Percentiles rank a stretch among this genome's conserved stretches.
phyloP scores from a whole-genome alignment of 345 rosid species.

The Eucalyptus pauciflora region DNA sequence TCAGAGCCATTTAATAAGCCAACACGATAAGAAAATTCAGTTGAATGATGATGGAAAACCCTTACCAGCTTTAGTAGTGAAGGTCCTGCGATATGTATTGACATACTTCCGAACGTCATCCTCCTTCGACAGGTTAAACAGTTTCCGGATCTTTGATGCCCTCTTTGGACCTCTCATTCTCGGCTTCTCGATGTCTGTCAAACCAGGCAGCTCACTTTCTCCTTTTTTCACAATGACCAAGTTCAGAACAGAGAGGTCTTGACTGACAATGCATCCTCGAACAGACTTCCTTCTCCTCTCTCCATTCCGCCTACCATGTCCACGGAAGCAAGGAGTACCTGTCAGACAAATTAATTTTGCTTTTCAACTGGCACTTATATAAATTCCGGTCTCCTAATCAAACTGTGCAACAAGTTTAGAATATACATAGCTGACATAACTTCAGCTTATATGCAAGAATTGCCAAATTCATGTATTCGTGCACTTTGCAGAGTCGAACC shows the following conservation, averaged over 20 bases:
- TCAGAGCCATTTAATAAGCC: not conserved
- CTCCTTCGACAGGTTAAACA: conserved; percentile 79
- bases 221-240: conserved; percentile 89
- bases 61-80: conserved; percentile 62
- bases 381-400: not conserved
- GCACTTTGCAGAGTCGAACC: not conserved
- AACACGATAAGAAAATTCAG: not conserved
- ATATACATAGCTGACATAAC: not conserved
- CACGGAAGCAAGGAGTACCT: conserved; percentile 69
- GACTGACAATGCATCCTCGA: conserved; percentile 88
- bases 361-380: not conserved
- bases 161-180: conserved; percentile 97
- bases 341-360: not conserved
- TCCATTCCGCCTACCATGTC: conserved; percentile 57
- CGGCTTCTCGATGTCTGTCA: conserved; percentile 84
- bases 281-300: conserved; percentile 16
- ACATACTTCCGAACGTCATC: conserved; percentile 92
- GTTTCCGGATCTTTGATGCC: conserved; percentile 77
- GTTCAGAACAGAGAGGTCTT: conserved; percentile 76
- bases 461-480: not conserved
- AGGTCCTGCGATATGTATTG: conserved; percentile 73
- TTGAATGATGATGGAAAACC: not conserved
- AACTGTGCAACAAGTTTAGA: not conserved
- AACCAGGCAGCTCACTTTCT: conserved; percentile 73
- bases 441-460: conserved; percentile 10